A percentile compares a stretch with the other conserved stretches of the same genome.
Conservation (phyloP, 352 stramenopile genomes). For the Globisporangium barbulae region DNA sequence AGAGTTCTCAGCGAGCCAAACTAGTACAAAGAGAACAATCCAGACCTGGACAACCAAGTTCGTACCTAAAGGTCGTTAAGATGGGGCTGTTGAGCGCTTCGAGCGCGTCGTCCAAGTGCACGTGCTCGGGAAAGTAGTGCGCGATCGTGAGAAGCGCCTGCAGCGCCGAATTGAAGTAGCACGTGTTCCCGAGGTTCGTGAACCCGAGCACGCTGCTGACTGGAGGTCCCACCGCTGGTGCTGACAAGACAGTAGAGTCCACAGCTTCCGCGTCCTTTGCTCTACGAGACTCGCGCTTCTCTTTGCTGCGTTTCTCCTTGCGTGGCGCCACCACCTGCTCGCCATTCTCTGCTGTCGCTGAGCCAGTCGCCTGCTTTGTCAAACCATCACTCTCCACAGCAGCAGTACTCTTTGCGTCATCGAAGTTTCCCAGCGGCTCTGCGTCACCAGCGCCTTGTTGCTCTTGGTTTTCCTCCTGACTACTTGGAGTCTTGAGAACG, state of each 20-base stretch:
- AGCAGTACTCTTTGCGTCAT: neutral
- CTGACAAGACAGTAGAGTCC: neutral
- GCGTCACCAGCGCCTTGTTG: neutral
- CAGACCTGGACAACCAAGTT: neutral
- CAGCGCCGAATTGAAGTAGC: slow-evolving; percentile 90
- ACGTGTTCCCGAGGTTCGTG: slow-evolving; percentile 93
- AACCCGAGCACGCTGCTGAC: slow-evolving; percentile 53
- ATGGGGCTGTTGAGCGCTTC: slow-evolving; percentile 87
- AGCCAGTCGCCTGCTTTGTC: neutral
- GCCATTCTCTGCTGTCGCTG: neutral
- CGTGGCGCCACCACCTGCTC: neutral
- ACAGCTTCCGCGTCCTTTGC: neutral
- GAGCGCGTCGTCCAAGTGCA: slow-evolving; percentile 42
- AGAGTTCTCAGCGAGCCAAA: neutral
- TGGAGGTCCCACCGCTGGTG: neutral
- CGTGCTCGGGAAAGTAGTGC: slow-evolving; percentile 59
- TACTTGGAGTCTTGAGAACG: neutral
- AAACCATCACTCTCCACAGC: neutral
- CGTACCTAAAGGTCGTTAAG: slow-evolving; percentile 67
- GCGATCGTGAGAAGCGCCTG: slow-evolving; percentile 91
- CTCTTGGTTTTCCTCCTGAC: neutral
- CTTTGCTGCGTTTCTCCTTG: neutral
- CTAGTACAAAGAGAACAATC: neutral
- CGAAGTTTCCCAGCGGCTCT: neutral
- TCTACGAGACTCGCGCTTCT: slow-evolving; percentile 1